These are phyloP conservation scores for Candida lessepsii DNA, from an alignment of 805 yeast species.

Conservation along the genomic window DNA sequence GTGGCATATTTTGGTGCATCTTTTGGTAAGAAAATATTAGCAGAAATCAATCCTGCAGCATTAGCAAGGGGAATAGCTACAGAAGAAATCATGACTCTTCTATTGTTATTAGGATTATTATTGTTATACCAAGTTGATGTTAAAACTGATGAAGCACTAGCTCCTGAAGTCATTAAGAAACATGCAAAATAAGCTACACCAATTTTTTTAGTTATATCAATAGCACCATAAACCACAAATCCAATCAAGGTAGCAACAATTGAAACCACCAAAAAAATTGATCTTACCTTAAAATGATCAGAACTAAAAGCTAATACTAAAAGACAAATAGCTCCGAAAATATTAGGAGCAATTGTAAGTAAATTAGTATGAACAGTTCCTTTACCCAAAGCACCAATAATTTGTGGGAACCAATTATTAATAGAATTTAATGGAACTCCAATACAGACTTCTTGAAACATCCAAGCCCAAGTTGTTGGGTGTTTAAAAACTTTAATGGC, in stretches of 20 bases:
- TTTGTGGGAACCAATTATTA: constrained; percentile 51
- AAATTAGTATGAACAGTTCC: constrained; percentile 41
- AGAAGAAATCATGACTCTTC: constrained; percentile 47
- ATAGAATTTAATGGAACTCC: constrained; percentile 52
- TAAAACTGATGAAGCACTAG: constrained; percentile 47
- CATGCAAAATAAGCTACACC: constrained; percentile 44
- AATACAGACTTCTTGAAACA: constrained; percentile 42
- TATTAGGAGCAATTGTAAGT: constrained; percentile 49
- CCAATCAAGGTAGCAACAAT: constrained; percentile 43
- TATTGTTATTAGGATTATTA: constrained; percentile 45
- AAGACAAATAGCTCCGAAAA: constrained; percentile 46
- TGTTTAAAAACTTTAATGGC: constrained; percentile 44
- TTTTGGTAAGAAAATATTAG: constrained; percentile 30
- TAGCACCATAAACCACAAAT: constrained; percentile 45
- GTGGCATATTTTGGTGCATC: constrained; percentile 33
- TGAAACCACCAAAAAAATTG: constrained; percentile 37
- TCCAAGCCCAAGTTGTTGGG: constrained; percentile 46
- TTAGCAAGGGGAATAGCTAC: constrained; percentile 40
- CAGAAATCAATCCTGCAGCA: constrained; percentile 32
- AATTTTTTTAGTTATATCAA: constrained; percentile 38
- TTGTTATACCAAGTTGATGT: constrained; percentile 53
- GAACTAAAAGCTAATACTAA: constrained; percentile 40
- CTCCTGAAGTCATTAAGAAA: constrained; percentile 50
- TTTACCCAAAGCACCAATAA: constrained; percentile 36
- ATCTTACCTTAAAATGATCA: constrained; percentile 39